phyloP scores from a whole-genome alignment of 768 basidiomycete genomes.

The Infundibulicybe gibba region DNA sequence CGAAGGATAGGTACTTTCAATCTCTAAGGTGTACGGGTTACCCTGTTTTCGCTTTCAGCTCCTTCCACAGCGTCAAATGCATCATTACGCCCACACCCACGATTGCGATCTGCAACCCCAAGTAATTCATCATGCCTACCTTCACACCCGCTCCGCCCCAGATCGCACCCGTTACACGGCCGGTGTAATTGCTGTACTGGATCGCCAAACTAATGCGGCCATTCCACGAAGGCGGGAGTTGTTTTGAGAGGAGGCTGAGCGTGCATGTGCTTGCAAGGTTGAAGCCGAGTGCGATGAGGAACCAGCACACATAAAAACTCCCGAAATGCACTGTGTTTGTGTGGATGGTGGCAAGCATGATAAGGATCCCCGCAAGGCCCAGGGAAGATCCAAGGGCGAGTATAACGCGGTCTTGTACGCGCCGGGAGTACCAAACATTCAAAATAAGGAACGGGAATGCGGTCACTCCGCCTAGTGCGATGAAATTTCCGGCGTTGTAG shows the following conservation, averaged over 20 bases:
- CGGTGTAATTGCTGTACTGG: constrained; percentile 66
- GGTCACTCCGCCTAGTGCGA: constrained; percentile 45
- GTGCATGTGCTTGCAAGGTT: constrained; percentile 72
- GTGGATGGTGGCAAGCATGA: constrained; percentile 7
- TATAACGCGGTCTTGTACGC: constrained; percentile 43
- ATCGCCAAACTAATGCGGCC: constrained; percentile 51
- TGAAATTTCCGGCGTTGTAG: constrained; percentile 42
- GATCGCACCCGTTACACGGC: constrained; percentile 63
- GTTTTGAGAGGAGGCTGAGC: constrained; percentile 63
- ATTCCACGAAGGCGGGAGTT: constrained; percentile 63
- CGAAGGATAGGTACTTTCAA: too few species aligned
- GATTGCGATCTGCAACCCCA: constrained; percentile 56
- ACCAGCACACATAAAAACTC: constrained; percentile 48
- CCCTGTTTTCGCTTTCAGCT: constrained; percentile 65
- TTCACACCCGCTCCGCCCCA: constrained; percentile 62
- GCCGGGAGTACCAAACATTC: constrained; percentile 40
- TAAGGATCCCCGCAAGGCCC: constrained; percentile 6
- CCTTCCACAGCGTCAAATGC: constrained; percentile 54
- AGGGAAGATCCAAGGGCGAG: constrained; percentile 33
- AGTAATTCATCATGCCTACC: constrained; percentile 59
- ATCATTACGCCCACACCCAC: constrained; percentile 56
- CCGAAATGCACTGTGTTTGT: constrained; percentile 37
- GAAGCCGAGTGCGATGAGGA: constrained; percentile 66
- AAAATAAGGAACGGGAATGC: constrained; percentile 48
- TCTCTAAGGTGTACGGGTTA: constrained; percentile 14